These are phyloP conservation scores for Amaranthus cruentus DNA, from an alignment of 148 eudicot species.

Conservation along the genomic window DNA sequence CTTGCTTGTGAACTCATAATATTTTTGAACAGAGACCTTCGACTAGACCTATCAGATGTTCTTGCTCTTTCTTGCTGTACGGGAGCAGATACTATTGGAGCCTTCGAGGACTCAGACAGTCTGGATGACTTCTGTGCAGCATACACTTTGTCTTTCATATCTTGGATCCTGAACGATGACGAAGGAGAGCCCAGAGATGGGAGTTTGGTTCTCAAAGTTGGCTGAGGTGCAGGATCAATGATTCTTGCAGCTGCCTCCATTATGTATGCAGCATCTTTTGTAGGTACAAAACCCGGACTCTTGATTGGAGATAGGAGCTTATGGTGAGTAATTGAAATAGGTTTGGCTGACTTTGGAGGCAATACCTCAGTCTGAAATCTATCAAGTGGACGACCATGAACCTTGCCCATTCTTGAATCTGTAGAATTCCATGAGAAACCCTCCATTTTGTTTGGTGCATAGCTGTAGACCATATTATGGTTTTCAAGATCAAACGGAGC, in stretches of 20 bases:
- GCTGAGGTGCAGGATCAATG: conserved; percentile 57
- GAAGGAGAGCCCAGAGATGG: conserved; percentile 59
- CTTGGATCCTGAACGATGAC: conserved; percentile 59
- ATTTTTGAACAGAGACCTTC: conserved; percentile 36
- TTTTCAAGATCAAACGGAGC: conserved; percentile 38
- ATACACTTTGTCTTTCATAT: conserved; percentile 60
- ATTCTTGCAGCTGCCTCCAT: conserved; percentile 87
- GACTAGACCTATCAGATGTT: conserved; percentile 35
- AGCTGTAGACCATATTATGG: conserved; percentile 41
- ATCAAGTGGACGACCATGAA: conserved; percentile 58
- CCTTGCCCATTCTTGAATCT: conserved; percentile 42
- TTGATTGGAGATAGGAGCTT: conserved; percentile 84
- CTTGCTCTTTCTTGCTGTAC: conserved; percentile 33
- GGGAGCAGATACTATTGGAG: conserved; percentile 35
- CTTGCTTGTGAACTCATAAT: conserved; percentile 37
- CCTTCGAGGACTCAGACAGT: conserved; percentile 40
- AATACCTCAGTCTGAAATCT: conserved; percentile 80
- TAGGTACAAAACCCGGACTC: conserved; percentile 74
- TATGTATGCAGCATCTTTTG: conserved; percentile 66
- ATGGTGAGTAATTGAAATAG: conserved; percentile 67
- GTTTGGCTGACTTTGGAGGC: conserved; percentile 86
- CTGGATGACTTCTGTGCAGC: conserved; percentile 47
- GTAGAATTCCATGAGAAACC: conserved; percentile 44
- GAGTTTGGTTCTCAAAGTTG: conserved; percentile 35
- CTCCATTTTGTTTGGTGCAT: conserved; percentile 38